Base-by-base conservation (phyloP, 1,284 basidiomycete genomes). In the Heliocybe sulcata region DNA sequence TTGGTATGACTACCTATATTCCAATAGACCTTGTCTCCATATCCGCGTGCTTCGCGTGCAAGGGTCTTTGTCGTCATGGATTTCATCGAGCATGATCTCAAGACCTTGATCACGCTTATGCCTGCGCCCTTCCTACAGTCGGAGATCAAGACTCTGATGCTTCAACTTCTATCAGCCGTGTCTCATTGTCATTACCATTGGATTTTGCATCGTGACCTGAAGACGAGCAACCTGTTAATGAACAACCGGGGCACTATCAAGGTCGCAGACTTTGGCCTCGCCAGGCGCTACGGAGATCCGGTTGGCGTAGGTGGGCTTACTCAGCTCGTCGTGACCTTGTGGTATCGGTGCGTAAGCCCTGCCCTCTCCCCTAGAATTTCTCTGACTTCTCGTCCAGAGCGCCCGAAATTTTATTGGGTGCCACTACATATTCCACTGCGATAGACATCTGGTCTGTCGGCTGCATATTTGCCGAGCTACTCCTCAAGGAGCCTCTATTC, bases 401-500 rank as follows among this genome's bases (percentile, higher is more conserved):
- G 4, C 97, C 97, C 2, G 97, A 99, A 75, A 90, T 99, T 33
- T 77, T 99, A 10, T 77, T 99, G 19, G 97, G 96, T 11, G 91
- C 90, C 16, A 88, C 85, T 53, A 91, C 90, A 50, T 99, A 99
- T 71, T 92, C 93, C 9, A 98, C 95, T 10, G 90, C 95, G 1
- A 87, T 99, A 61, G 97, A 99, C 69, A 88, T 99, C 85, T 99
- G 97, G 97, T 97, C 94, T 50, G 88, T 99, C n/a, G 97, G 97
- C 2, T 99, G 97, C 75, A 98, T 99, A 63, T 98, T 99, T 67
- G 96, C 91, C 23, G 97, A 99, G 68, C 77, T 99, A 45, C 83
- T 99, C 61, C 77, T 94, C 60, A 93, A 92, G 60, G 93, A 95
- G 67, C 94, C 97, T 0, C 74, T 99, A 12, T 94, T 99, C 66